Base-by-base conservation (phyloP, 495 filamentous ascomycete species). In the Letharia columbiana region DNA sequence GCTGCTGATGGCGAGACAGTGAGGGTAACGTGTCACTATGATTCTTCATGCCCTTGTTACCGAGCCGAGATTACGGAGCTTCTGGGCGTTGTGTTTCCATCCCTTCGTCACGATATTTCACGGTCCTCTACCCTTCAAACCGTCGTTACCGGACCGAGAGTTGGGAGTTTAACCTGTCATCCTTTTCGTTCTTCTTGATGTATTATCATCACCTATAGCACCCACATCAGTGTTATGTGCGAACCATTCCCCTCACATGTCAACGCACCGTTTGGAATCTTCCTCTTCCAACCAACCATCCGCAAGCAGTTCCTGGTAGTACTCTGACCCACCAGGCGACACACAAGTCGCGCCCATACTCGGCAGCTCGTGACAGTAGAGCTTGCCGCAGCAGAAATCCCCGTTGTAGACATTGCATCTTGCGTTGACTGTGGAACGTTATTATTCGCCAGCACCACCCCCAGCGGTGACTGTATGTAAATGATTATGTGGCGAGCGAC, bases 331-430 rank as follows among this genome's bases (percentile, higher is more conserved):
- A 0, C 52, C 52, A 6, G 52, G 28, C 0, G 31, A 13, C 52
- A 62, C 39, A n/a, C 60, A 62, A 1, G 60, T 62, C 6, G 60
- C 60, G 11, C 40, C 44, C 23, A 47, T 45, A 17, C 41, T 62
- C n/a, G 60, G 60, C 23, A 62, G 28, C 13, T 62, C 60, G 13
- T 62, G 40, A n/a, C 60, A 62, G 23, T 62, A 45, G 40, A 62
- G 41, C 10, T 33, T 35, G 13, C 41, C 41, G 31, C 60, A 62
- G 23, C 60, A 62, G 28, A 17, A n/a, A 35, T 62, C 60, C 0
- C 60, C 60, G 60, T 62, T 62, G 60, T 62, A 62, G 23, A 62
- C 40, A 47, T 62, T 62, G 60, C 60, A 62, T 35, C 39, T 35
- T 5, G 60, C 60, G 39, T 62, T 33, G 41, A 62, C 60, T 62